Evolutionary conservation across 805 yeast species (phyloP), one percentile per base, ranked within the genome.

Genomic region (Monosporozyma servazzii): DNA sequence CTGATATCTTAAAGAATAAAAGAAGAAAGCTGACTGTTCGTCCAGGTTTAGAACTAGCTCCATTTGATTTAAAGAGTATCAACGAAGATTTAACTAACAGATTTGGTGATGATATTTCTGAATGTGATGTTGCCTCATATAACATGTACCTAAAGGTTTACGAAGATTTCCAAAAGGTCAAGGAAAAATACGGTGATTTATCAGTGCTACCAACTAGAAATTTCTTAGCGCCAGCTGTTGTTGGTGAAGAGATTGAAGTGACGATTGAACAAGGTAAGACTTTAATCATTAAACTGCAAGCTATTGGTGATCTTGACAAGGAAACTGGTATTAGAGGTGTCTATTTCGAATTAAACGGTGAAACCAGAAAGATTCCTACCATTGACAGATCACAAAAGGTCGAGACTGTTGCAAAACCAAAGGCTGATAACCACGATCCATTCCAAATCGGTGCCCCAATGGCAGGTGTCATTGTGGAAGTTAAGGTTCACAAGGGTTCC

Each of bases 401-500:
- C 53, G 96, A 90, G 70, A 79, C 86, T 45, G 78, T 87, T 54
- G 75, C 91, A 31, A 84, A 96, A 68, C 87, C 91, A 59, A 93
- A 91, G 78, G 98, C 97, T 51, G 88, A 86, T 60, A 76, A 85
- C 17, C 83, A 81, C 66, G 86, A 88, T 70, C 88, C 95, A 54
- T 85, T 83, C 65, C 96, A 93, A 61, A 84, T 93, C 56, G 98
- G 98, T 61, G 95, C 99, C 5, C 99, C 99, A 72, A 91, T 91
- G 98, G 95, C 98, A 42, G 99, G 99, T 75, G 97, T 90, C 57
- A 88, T 91, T 55, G 88, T 91, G 57, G 99, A 93, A 73, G 86
- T 90, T 50, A 87, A 95, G 66, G 88, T 89, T 56, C 87, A 88
- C 75, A 80, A 81, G 59, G 96, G 95, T 54, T 78, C 82, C 49